These are phyloP conservation scores for Geotrichum aggregatum DNA, from an alignment of 1,139 yeast genomes.

Conservation along the genomic window DNA sequence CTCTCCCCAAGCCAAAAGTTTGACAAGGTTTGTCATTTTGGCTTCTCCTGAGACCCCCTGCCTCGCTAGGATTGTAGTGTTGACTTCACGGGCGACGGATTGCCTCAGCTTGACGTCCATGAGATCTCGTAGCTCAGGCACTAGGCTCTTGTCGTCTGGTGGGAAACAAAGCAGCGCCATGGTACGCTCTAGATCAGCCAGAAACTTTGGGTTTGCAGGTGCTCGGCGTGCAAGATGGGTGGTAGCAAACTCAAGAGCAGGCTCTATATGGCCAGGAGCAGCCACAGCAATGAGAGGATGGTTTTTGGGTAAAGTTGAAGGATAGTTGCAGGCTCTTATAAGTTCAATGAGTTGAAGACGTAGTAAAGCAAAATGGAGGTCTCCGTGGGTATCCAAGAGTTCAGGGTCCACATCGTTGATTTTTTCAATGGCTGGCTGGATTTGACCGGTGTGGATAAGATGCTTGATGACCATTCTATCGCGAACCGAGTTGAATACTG, in stretches of 20 bases:
- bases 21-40: slow-evolving; percentile 36
- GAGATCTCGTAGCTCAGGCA: slow-evolving; percentile 34
- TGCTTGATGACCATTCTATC: slow-evolving; percentile 37
- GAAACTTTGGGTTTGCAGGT: slow-evolving; percentile 34
- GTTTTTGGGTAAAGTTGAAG: slow-evolving; percentile 21
- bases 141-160: slow-evolving; percentile 29
- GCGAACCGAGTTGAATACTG: slow-evolving; percentile 25
- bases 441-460: slow-evolving; percentile 37
- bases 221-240: slow-evolving; percentile 40
- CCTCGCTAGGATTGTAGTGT: slow-evolving; percentile 37
- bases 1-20: slow-evolving; percentile 40
- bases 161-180: slow-evolving; percentile 44
- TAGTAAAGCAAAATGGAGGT: slow-evolving; percentile 39
- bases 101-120: slow-evolving; percentile 37
- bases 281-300: background rate
- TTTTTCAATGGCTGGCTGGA: slow-evolving; percentile 39
- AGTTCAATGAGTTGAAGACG: slow-evolving; percentile 42
- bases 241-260: slow-evolving; percentile 41
- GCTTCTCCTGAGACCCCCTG: slow-evolving; percentile 38
- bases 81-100: slow-evolving; percentile 40
- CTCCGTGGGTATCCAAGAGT: slow-evolving; percentile 37
- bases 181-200: slow-evolving; percentile 39
- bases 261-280: slow-evolving; percentile 28
- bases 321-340: slow-evolving; percentile 32
- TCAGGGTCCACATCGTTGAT: slow-evolving; percentile 42